A percentile compares a stretch with the other conserved stretches of the same genome.
phyloP scores from a whole-genome alignment of 768 basidiomycete species.

The Amyloporia xantha region DNA sequence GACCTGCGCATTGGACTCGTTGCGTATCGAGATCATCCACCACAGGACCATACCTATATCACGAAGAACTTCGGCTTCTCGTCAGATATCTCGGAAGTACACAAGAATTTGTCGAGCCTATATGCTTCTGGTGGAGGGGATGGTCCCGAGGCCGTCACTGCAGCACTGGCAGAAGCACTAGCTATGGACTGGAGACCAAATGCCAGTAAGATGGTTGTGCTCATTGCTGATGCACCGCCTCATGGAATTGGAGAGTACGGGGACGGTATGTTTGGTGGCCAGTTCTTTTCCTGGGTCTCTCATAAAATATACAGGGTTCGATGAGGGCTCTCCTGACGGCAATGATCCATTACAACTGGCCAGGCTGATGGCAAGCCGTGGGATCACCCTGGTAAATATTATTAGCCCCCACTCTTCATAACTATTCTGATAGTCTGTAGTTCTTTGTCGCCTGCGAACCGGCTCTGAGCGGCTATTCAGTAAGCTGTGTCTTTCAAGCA shows the following conservation, averaged over 20 bases:
- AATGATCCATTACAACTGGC: slow-evolving; percentile 84
- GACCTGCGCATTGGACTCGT: slow-evolving; percentile 90
- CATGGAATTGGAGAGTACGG: slow-evolving; percentile 98
- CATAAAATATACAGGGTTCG: slow-evolving; percentile 55
- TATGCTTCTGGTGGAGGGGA: slow-evolving; percentile 92
- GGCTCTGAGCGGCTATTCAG: slow-evolving; percentile 86
- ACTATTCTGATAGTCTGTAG: slow-evolving; percentile 33
- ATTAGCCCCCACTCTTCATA: slow-evolving; percentile 1
- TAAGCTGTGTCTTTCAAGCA: slow-evolving; percentile 29
- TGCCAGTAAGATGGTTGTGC: slow-evolving; percentile 92
- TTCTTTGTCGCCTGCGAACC: slow-evolving; percentile 99
- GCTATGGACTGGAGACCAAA: slow-evolving; percentile 86
- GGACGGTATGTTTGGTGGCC: slow-evolving; percentile 57
- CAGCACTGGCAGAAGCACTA: slow-evolving; percentile 79
- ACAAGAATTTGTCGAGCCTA: slow-evolving; percentile 72
- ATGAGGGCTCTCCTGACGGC: slow-evolving; percentile 91
- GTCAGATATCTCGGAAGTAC: slow-evolving; percentile 82
- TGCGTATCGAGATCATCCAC: slow-evolving; percentile 95
- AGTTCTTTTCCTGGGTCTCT: slow-evolving; percentile 7
- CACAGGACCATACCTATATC: slow-evolving; percentile 93
- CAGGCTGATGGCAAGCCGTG: slow-evolving; percentile 82
- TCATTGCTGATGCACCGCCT: slow-evolving; percentile 96
- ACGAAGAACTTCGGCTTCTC: slow-evolving; percentile 94
- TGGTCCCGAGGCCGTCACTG: slow-evolving; percentile 96
- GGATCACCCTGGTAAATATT: slow-evolving; percentile 76